A percentile compares a stretch with the other conserved stretches of the same genome.
phyloP scores from a whole-genome alignment of 2,329 filamentous ascomycete genomes.

The Zarea fungicola region DNA sequence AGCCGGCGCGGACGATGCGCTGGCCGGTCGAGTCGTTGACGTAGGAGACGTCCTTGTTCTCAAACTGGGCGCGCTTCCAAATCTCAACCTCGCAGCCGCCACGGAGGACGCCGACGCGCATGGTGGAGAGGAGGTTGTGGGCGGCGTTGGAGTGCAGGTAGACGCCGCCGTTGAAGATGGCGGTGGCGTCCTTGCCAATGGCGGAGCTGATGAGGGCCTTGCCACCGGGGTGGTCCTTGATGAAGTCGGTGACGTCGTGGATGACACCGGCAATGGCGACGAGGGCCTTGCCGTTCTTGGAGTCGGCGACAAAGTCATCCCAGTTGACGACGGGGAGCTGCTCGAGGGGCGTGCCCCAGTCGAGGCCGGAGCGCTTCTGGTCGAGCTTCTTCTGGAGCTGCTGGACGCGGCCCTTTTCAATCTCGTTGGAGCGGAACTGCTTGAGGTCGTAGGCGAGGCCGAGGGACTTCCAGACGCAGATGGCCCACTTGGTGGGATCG shows the following conservation, averaged over 20 bases:
- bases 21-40: slow-evolving; percentile 77
- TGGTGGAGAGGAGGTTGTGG: slow-evolving; percentile 82
- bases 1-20: slow-evolving; percentile 78
- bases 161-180: slow-evolving; percentile 87
- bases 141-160: slow-evolving; percentile 88
- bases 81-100: slow-evolving; percentile 88
- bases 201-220: slow-evolving; percentile 79
- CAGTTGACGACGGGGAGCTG: slow-evolving; percentile 80
- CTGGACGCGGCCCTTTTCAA: slow-evolving; percentile 85
- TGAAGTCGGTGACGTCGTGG: slow-evolving; percentile 78
- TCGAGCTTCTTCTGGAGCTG: slow-evolving; percentile 91
- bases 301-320: slow-evolving; percentile 76
- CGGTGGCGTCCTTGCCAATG: slow-evolving; percentile 82
- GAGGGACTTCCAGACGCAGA: slow-evolving; percentile 78
- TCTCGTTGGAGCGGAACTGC: slow-evolving; percentile 87
- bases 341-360: slow-evolving; percentile 83
- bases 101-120: slow-evolving; percentile 81
- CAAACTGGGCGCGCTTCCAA: slow-evolving; percentile 81
- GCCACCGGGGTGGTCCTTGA: slow-evolving; percentile 86
- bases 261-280: slow-evolving; percentile 78
- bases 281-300: slow-evolving; percentile 65
- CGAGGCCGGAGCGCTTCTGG: slow-evolving; percentile 73
- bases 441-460: slow-evolving; percentile 83
- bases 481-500: slow-evolving; percentile 86
- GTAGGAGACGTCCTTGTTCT: slow-evolving; percentile 76